phyloP scores from a whole-genome alignment of 2,329 filamentous ascomycete genomes.

The Alternaria panax region DNA sequence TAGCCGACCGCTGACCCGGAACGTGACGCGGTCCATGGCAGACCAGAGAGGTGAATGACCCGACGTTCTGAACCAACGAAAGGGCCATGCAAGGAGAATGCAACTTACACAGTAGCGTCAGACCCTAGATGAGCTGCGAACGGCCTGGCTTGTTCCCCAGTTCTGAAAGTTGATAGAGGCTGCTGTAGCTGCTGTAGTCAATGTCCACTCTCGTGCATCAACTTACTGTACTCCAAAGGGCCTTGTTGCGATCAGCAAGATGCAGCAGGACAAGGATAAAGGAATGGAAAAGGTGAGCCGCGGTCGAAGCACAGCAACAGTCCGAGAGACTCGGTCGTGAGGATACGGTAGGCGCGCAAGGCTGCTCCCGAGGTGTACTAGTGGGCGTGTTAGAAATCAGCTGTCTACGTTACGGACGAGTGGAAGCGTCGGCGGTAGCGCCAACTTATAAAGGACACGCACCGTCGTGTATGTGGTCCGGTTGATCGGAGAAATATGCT shows the following conservation, averaged over 20 bases:
- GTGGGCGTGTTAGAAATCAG: conserved; percentile 36
- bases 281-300: conserved; percentile 40
- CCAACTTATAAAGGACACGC: conserved; percentile 33
- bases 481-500: conserved; percentile 38
- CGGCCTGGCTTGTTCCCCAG: conserved; percentile 8
- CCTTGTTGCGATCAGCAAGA: conserved; percentile 17
- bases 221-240: conserved; percentile 35
- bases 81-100: conserved; percentile 29
- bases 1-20: conserved; percentile 44
- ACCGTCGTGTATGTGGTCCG: conserved; percentile 32
- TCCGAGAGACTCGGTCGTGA: conserved; percentile 46
- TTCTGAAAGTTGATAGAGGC: conserved; percentile 15
- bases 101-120: conserved; percentile 42
- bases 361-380: conserved; percentile 40
- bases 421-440: conserved; percentile 44
- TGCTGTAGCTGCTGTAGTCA: conserved; percentile 40
- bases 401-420: conserved; percentile 47
- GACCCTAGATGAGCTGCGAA: conserved; percentile 26
- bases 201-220: conserved; percentile 22
- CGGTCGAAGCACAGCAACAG: conserved; percentile 16
- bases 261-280: conserved; percentile 27
- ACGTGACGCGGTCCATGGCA: conserved; percentile 39
- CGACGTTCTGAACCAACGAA: conserved; percentile 27
- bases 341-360: conserved; percentile 38
- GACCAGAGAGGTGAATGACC: conserved; percentile 37